Percentiles rank a stretch among this genome's conserved stretches.
Evolutionary conservation across 2,329 filamentous ascomycete genomes (phyloP).

Genomic region (Trichoderma sp.): DNA sequence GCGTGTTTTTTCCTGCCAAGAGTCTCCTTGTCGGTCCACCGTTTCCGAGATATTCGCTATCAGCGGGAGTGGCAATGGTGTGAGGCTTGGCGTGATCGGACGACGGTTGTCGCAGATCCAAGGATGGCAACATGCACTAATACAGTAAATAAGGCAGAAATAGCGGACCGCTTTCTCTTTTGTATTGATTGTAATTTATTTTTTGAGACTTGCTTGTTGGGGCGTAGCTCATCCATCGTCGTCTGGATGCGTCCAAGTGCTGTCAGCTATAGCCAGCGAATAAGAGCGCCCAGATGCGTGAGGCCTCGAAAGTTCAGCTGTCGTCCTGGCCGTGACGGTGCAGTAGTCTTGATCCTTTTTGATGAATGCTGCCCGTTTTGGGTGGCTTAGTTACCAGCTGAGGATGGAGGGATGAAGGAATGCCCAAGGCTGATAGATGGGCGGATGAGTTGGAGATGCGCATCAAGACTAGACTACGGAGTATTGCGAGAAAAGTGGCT

Average conservation of each 20-base stretch:
- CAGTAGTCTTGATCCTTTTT: background rate
- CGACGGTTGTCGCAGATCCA: background rate
- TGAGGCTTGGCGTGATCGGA: conserved; percentile 11
- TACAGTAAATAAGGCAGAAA: too few relatives aligned
- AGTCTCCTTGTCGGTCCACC: background rate
- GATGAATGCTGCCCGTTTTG: background rate
- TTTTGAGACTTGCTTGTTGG: too few relatives aligned
- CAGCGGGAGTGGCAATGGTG: conserved; percentile 3
- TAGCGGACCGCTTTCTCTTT: too few relatives aligned
- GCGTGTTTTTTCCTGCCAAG: background rate
- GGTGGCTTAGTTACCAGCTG: background rate
- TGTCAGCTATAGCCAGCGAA: background rate
- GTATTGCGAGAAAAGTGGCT: background rate
- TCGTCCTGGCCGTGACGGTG: background rate
- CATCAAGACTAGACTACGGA: background rate
- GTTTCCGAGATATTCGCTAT: conserved; percentile 15
- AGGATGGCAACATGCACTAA: too few relatives aligned
- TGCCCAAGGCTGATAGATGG: background rate
- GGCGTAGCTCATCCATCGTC: background rate
- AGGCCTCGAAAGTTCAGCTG: background rate
- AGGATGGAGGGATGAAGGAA: background rate
- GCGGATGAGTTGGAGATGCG: background rate
- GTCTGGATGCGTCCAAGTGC: background rate
- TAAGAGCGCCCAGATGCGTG: background rate
- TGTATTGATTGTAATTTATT: too few relatives aligned